Evolutionary conservation across 2,329 filamentous ascomycete genomes (phyloP), one percentile per base, ranked within the genome.

Genomic region (Phialophora expanda): DNA sequence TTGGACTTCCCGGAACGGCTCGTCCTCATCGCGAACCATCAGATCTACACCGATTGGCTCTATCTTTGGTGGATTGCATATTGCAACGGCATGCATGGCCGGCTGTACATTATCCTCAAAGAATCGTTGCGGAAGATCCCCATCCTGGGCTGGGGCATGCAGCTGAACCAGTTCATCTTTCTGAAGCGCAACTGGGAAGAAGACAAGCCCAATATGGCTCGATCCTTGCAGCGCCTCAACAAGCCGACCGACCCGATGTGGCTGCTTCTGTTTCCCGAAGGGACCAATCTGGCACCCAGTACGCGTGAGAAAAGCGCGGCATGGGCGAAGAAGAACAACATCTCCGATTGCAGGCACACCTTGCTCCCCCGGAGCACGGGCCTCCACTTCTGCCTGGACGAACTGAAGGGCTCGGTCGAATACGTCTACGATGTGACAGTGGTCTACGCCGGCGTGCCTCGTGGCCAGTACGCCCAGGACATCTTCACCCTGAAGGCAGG

Each of bases 1-100:
- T 93, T 91, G 76, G 83, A 87, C 70, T 96, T 96, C 70, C 91
- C 92, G 0, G 89, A 95, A 74, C 86, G 92, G 56, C 81, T 96
- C 74, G 85, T 96, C 28, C 81, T 96, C 79, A 91, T 96, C 76
- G 92, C 92, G 28, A 96, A 96, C 75, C 92, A 96, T 75, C 91
- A 95, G 80, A 88, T 96, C 60, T 96, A 96, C 75, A 94, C 92
- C 8, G 92, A 96, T 78, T 96, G 92, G 92, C 79, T 96, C 8
- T 96, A 96, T 75, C 85, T 96, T 7, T 96, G 92, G 92, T 96
- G 92, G 92, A 89, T 92, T 28, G 91, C 89, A n/a, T 96, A 96
- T 74, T 92, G 90, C 28, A 90, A 90, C 64, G 84, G 85, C 61
- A 92, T 92, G 86, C 90, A 95, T 73, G 92, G 93, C 11, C 90